Evolutionary conservation across 169 alveolate genomes (phyloP).

Genomic region (Babesia gibsoni): DNA sequence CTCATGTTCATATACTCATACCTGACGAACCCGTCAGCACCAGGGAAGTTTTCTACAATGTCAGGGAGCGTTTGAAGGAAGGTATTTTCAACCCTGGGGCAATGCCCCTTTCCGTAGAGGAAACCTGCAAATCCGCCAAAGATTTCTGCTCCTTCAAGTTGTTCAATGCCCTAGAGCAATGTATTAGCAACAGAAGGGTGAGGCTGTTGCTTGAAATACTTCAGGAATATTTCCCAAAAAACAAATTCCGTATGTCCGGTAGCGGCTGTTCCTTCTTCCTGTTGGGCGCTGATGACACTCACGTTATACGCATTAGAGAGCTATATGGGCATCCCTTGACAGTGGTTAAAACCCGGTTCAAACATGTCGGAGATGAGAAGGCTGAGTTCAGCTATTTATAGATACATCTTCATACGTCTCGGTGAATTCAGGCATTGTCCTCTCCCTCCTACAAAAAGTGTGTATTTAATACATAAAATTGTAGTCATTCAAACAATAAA

Average conservation of each 20-base stretch:
- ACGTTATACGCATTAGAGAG: slow-evolving; percentile 16
- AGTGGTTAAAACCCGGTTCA: slow-evolving; percentile 51
- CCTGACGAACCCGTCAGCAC: slow-evolving; percentile 55
- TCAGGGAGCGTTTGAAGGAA: slow-evolving; percentile 14
- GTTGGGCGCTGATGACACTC: slow-evolving; percentile 29
- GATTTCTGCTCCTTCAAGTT: slow-evolving; percentile 5
- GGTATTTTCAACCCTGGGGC: slow-evolving; percentile 10
- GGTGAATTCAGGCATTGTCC: not conserved
- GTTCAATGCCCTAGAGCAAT: slow-evolving; percentile 42
- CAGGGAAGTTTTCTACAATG: slow-evolving; percentile 8
- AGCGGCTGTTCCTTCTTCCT: slow-evolving; percentile 56
- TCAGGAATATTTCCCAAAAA: not conserved
- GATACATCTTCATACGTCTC: not conserved
- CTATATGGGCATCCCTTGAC: slow-evolving; percentile 27
- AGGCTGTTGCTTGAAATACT: not conserved
- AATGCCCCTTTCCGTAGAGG: not conserved
- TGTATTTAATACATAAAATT: slow-evolving; percentile 1
- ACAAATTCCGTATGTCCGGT: slow-evolving; percentile 46
- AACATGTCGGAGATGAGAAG: slow-evolving; percentile 3
- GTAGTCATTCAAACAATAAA: too few species aligned
- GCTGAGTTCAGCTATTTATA: slow-evolving; percentile 40
- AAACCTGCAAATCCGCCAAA: not conserved
- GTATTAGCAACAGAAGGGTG: slow-evolving; percentile 18
- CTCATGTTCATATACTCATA: slow-evolving; percentile 39
- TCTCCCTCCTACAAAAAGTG: not conserved